Percentiles rank a stretch among this genome's conserved stretches.
Conservation (phyloP, 805 yeast genomes). For the Ogataea angusta region DNA sequence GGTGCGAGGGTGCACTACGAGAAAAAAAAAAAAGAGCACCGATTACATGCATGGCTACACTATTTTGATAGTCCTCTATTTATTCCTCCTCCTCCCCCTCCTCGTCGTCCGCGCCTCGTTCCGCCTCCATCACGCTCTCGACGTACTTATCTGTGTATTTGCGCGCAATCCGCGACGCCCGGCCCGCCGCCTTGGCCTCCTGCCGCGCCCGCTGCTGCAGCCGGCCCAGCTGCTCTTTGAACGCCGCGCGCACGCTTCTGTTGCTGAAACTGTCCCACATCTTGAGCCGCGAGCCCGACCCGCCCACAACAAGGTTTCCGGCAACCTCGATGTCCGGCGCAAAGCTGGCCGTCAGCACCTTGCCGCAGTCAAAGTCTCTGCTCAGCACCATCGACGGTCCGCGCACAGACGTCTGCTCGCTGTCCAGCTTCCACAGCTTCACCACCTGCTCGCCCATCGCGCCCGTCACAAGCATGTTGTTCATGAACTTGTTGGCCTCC, state of each 20-base stretch:
- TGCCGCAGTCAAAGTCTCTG: slow-evolving; percentile 92
- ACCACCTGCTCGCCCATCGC: slow-evolving; percentile 87
- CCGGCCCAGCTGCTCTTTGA: slow-evolving; percentile 53
- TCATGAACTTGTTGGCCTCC: slow-evolving; percentile 61
- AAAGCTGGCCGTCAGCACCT: slow-evolving; percentile 77
- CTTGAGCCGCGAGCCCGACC: slow-evolving; percentile 78
- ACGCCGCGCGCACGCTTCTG: slow-evolving; percentile 66
- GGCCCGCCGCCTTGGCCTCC: slow-evolving; percentile 53
- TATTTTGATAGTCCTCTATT: background rate
- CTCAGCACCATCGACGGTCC: slow-evolving; percentile 83
- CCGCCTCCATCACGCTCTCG: slow-evolving; percentile 61
- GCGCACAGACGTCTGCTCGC: slow-evolving; percentile 1
- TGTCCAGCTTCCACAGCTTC: slow-evolving; percentile 78
- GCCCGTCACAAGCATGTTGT: slow-evolving; percentile 77
- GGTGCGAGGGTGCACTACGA: background rate
- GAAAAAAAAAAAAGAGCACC: no score
- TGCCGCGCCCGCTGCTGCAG: slow-evolving; percentile 56
- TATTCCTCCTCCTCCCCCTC: slow-evolving; percentile 39
- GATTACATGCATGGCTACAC: no score
- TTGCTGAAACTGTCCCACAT: slow-evolving; percentile 92
- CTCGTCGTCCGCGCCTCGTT: slow-evolving; percentile 60
- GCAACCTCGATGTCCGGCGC: slow-evolving; percentile 81
- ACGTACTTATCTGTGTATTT: slow-evolving; percentile 51
- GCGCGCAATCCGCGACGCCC: slow-evolving; percentile 71
- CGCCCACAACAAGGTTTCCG: slow-evolving; percentile 84